Evolutionary conservation across 164 flowering plant genomes (phyloP).

Genomic region (Amborella trichopoda): DNA sequence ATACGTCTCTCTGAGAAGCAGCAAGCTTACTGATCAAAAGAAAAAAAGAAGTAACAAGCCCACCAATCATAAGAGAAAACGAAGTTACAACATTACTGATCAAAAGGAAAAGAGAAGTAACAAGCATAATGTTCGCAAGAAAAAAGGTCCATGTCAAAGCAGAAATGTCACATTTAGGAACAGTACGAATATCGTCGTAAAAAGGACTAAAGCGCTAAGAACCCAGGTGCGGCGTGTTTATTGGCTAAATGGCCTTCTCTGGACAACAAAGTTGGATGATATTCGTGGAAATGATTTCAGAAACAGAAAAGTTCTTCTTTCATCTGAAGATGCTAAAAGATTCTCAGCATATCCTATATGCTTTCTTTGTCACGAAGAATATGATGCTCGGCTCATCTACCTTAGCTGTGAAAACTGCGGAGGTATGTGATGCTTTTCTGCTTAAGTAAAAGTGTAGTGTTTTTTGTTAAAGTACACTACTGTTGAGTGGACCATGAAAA

Average conservation of each 20-base stretch:
- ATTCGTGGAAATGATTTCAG: conserved; percentile 39
- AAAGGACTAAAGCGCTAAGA: conserved; percentile 48
- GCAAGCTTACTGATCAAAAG: too few relatives aligned
- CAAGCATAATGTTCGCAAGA: conserved; percentile 20
- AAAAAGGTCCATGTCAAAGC: conserved; percentile 21
- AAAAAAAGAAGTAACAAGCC: background rate
- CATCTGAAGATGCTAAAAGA: conserved; percentile 12
- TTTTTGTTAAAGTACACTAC: too few relatives aligned
- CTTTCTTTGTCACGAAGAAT: conserved; percentile 45
- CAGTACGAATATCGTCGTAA: too few relatives aligned
- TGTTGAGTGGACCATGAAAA: too few relatives aligned
- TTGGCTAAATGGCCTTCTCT: conserved; percentile 76
- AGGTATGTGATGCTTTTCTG: conserved; percentile 30
- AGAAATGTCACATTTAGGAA: too few relatives aligned
- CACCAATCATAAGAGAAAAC: background rate
- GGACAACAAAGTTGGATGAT: conserved; percentile 58
- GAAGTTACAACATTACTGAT: too few relatives aligned
- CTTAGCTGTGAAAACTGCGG: conserved; percentile 63
- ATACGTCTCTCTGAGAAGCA: conserved; percentile 13
- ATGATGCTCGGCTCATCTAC: conserved; percentile 24
- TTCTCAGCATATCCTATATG: conserved; percentile 42
- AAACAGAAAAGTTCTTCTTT: conserved; percentile 25
- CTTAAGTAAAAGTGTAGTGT: background rate
- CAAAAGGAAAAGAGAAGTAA: conserved; percentile 13
- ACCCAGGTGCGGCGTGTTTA: conserved; percentile 31